Evolutionary conservation across 2,329 filamentous ascomycete genomes (phyloP), one percentile per base, ranked within the genome.

Genomic region (Neopestalotiopsis sp.): DNA sequence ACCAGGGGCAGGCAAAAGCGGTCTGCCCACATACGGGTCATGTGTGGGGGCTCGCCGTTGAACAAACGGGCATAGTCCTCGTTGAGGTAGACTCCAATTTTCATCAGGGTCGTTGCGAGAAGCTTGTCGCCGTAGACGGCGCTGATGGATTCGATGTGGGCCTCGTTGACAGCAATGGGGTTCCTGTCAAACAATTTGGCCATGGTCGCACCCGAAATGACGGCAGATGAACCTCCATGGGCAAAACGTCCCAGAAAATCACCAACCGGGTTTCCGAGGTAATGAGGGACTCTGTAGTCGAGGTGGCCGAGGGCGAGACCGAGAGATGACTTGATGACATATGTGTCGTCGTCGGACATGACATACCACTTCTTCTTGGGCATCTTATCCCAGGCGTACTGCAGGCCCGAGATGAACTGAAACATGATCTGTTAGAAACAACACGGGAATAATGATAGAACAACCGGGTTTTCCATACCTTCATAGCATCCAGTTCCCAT

Each of bases 291-390:
- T 5, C 78, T 72, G 1, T 83, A 80, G 75, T 89, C 80, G 69
- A 89, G 76, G 68, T 87, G 85, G 20, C 81, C 80, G 14, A 89
- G 79, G 13, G 89, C 76, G 1, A 83, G 75, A 57, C 79, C 77
- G 34, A 89, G 76, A 13, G 86, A 86, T 2, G 83, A 80, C 65
- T 82, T 82, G 59, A 88, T 80, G 59, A 89, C 75, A 73, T 84
- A 89, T 0, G 86, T 89, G 74, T 89, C 87, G 75, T 89, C 87
- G 75, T 89, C 87, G 14, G 87, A 76, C 71, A 89, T 84, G 70
- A 89, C 75, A 73, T 88, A 89, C 87, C 87, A 89, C 74, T 87
- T 87, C 78, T 88, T 89, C 70, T 80, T 75, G 0, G 86, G 87
- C 74, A 88, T 79, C 17, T 78, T 80, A 52, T 80, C 76, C 78